Conservation (phyloP, 1,139 yeast species). For the Yamadazyma trypodendri region DNA sequence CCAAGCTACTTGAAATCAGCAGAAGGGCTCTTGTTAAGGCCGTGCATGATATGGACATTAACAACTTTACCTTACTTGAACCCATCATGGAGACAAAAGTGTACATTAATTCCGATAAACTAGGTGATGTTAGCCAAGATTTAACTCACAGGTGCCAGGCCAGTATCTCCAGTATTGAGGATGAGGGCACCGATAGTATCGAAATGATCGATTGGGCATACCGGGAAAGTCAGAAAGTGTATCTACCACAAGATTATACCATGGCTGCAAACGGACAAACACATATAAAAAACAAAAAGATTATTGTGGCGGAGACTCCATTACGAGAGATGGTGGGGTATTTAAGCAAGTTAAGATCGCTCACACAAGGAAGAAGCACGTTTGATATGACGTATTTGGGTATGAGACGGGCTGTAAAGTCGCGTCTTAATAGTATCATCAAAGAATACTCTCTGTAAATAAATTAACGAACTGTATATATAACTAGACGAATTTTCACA, state of each 20-base stretch:
- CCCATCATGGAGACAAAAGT: slow-evolving; percentile 85
- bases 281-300: slow-evolving; percentile 43
- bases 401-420: slow-evolving; percentile 59
- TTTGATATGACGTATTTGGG: slow-evolving; percentile 77
- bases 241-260: slow-evolving; percentile 62
- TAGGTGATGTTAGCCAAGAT: slow-evolving; percentile 86
- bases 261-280: slow-evolving; percentile 19
- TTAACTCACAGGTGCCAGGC: slow-evolving; percentile 69
- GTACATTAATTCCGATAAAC: slow-evolving; percentile 62
- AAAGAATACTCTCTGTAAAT: slow-evolving; percentile 5
- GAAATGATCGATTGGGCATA: slow-evolving; percentile 44
- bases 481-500: too few relatives aligned
- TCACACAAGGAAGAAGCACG: slow-evolving; percentile 88
- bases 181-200: slow-evolving; percentile 44
- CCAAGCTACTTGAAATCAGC: slow-evolving; percentile 29
- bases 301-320: slow-evolving; percentile 77
- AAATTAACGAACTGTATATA: too few relatives aligned
- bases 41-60: slow-evolving; percentile 21
- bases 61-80: slow-evolving; percentile 54
- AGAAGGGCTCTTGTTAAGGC: slow-evolving; percentile 39
- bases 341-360: slow-evolving; percentile 68
- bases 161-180: slow-evolving; percentile 61
- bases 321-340: slow-evolving; percentile 90
- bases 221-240: slow-evolving; percentile 50
- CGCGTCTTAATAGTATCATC: slow-evolving; percentile 26